Base-by-base conservation (phyloP, 208 protist species). In the Leishmania arabica region DNA sequence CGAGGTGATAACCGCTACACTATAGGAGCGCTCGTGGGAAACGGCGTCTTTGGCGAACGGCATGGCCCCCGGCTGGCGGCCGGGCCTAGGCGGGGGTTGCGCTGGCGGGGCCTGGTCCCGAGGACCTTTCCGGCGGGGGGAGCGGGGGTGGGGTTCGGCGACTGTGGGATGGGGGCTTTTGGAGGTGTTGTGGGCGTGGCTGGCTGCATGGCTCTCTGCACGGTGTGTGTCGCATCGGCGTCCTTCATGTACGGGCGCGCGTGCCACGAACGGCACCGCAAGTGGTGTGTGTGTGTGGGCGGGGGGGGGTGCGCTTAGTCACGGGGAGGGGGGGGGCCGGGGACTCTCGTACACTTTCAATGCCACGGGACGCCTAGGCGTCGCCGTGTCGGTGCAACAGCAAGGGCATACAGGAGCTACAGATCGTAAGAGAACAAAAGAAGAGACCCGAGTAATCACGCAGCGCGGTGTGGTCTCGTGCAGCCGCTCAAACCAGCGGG, bases 1-100 rank as follows among this genome's bases (percentile, higher is more conserved):
- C 94, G 92, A 88, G 87, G 94, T 96, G 94, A 96, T 97, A 96
- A 95, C 92, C 91, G 88, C 92, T 96, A 96, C 92, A 96, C 92
- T 97, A 96, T 95, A 91, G 92, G 92, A 95, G 91, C 89, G 42
- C 77, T 95, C 93, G 91, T 90, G 91, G 93, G 94, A 95, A 95
- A 96, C 94, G 95, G 91, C 96, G 92, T 95, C 94, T 90, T 91
- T n/a, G n/a, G n/a, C n/a, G n/a, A n/a, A n/a, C n/a, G n/a, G n/a
- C n/a, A n/a, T n/a, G n/a, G n/a, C n/a, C n/a, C n/a, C n/a, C n/a
- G n/a, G n/a, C n/a, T n/a, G n/a, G n/a, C n/a, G n/a, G n/a, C 45
- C 45, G 0, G 0, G 45, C 0, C 45, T 11, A 21, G 2, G 51
- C 11, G 51, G 15, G 51, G 13, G 15, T 56, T 21, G 2, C 17